Percentiles rank a stretch among this genome's conserved stretches.
Evolutionary conservation across 805 yeast genomes (phyloP).

Genomic region (Torulaspora maleeae): DNA sequence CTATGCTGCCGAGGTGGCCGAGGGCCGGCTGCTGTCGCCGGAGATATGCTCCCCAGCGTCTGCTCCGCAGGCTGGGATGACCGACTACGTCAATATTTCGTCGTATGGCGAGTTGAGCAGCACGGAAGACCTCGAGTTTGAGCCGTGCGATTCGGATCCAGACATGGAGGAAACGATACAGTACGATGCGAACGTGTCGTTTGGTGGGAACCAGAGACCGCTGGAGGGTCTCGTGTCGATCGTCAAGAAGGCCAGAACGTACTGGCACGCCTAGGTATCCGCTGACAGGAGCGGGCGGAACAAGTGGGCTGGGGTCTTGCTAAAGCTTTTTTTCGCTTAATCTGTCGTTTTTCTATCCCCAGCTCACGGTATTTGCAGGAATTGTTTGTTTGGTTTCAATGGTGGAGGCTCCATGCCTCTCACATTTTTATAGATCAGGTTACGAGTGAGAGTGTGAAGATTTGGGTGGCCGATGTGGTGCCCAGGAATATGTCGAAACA

Average conservation of each 20-base stretch:
- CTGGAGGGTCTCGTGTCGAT: conserved; percentile 19
- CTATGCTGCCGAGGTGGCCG: conserved; percentile 7
- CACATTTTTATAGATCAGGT: neutral
- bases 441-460: neutral
- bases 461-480: neutral
- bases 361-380: neutral
- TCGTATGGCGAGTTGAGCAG: conserved; percentile 32
- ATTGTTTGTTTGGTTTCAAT: conserved; percentile 1
- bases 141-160: conserved; percentile 12
- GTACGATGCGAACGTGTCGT: conserved; percentile 11
- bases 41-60: conserved; percentile 3
- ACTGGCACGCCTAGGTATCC: conserved; percentile 19
- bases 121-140: conserved; percentile 25
- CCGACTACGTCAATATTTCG: conserved; percentile 29
- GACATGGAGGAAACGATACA: conserved; percentile 16
- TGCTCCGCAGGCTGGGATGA: conserved; percentile 8
- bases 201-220: conserved; percentile 13
- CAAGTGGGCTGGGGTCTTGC: neutral
- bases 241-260: conserved; percentile 24
- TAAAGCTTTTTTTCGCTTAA: conserved; percentile 2
- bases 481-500: neutral
- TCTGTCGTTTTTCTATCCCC: neutral
- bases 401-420: too few relatives aligned
- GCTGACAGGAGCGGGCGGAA: neutral
- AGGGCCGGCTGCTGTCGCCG: conserved; percentile 2